These are phyloP conservation scores for Aulographum hederae DNA, from an alignment of 2,329 filamentous ascomycete genomes.

Conservation along the genomic window DNA sequence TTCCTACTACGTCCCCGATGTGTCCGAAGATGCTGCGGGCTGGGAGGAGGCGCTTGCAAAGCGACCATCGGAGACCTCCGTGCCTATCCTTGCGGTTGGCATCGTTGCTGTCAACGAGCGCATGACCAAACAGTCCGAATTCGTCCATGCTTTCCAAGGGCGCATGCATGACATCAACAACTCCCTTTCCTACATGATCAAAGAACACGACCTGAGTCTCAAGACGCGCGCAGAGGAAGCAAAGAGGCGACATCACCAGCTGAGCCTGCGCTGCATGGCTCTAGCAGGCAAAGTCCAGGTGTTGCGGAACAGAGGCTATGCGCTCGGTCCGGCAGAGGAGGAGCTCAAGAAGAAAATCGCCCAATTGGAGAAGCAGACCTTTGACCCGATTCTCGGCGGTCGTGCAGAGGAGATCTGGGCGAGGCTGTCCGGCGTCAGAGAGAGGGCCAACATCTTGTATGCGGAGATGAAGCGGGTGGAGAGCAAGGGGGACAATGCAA, in stretches of 20 bases:
- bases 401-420: slow-evolving; percentile 77
- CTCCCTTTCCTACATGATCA: slow-evolving; percentile 51
- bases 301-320: slow-evolving; percentile 63
- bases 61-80: slow-evolving; percentile 58
- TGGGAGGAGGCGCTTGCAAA: slow-evolving; percentile 73
- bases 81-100: slow-evolving; percentile 59
- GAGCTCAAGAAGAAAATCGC: slow-evolving; percentile 55
- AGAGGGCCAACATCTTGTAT: slow-evolving; percentile 53
- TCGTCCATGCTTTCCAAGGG: slow-evolving; percentile 50
- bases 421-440: slow-evolving; percentile 54
- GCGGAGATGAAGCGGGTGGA: slow-evolving; percentile 55
- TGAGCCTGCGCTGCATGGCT: slow-evolving; percentile 54
- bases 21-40: slow-evolving; percentile 54
- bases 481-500: slow-evolving; percentile 22
- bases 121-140: slow-evolving; percentile 52
- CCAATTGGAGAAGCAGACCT: slow-evolving; percentile 48
- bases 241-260: slow-evolving; percentile 50
- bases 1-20: slow-evolving; percentile 56
- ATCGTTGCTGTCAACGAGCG: slow-evolving; percentile 48
- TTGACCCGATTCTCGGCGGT: slow-evolving; percentile 57
- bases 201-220: slow-evolving; percentile 58
- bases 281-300: slow-evolving; percentile 68
- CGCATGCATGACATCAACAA: slow-evolving; percentile 66
- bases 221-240: slow-evolving; percentile 58
- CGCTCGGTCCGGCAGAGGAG: slow-evolving; percentile 63